Conservation (phyloP, 805 yeast genomes). For the Starmera quercuum region DNA sequence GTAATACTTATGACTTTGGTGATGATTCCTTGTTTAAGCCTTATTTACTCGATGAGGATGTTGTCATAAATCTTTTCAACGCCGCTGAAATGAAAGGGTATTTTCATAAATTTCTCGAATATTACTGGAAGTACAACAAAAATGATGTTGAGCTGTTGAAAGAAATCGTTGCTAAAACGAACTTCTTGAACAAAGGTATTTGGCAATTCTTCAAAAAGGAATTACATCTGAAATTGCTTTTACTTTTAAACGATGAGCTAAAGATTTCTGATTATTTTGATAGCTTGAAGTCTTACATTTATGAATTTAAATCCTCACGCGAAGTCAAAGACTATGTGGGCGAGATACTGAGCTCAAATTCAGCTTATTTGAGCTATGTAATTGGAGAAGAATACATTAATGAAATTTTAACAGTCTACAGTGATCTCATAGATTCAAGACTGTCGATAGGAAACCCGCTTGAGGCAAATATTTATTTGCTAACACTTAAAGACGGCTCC, state of each 20-base stretch:
- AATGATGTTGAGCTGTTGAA: slow-evolving; percentile 6
- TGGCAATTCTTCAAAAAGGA: background rate
- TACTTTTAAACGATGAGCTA: slow-evolving; percentile 1
- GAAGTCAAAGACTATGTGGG: slow-evolving; percentile 5
- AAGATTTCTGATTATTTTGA: slow-evolving; percentile 5
- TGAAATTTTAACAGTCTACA: slow-evolving; percentile 19
- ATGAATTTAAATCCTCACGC: slow-evolving; percentile 1
- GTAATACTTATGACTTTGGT: slow-evolving; percentile 19
- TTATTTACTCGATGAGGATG: slow-evolving; percentile 26
- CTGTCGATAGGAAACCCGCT: slow-evolving; percentile 42
- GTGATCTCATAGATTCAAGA: slow-evolving; percentile 25
- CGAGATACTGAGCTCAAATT: slow-evolving; percentile 10
- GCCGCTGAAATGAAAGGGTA: slow-evolving; percentile 15
- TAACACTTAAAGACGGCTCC: slow-evolving; percentile 5
- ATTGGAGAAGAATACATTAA: slow-evolving; percentile 11
- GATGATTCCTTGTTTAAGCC: slow-evolving; percentile 21
- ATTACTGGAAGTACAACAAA: slow-evolving; percentile 12
- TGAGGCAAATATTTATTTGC: slow-evolving; percentile 29
- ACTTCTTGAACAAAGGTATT: slow-evolving; percentile 4
- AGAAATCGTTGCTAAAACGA: slow-evolving; percentile 2
- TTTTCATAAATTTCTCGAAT: slow-evolving; percentile 13
- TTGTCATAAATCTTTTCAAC: slow-evolving; percentile 26
- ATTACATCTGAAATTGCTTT: background rate
- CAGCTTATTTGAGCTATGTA: slow-evolving; percentile 7
- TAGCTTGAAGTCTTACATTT: slow-evolving; percentile 4